A percentile compares a stretch with the other conserved stretches of the same genome.
phyloP scores from a whole-genome alignment of 768 basidiomycete genomes.

The Stropharia rugosoannulata region DNA sequence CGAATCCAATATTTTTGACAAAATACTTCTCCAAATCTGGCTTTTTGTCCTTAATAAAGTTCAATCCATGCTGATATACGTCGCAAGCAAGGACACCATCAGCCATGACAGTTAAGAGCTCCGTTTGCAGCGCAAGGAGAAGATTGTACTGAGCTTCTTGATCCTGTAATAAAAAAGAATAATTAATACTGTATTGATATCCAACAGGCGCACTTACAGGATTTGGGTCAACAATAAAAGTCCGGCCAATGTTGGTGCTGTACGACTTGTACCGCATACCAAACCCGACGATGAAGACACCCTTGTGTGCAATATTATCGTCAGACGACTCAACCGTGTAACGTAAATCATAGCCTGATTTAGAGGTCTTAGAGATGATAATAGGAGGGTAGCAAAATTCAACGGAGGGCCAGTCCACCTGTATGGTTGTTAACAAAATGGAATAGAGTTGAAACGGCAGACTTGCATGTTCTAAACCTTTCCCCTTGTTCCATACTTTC shows the following conservation, averaged over 20 bases:
- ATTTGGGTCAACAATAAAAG: constrained; percentile 93
- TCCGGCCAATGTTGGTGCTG: constrained; percentile 89
- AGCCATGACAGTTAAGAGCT: constrained; percentile 73
- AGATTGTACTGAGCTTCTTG: constrained; percentile 90
- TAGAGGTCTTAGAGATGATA: constrained; percentile 88
- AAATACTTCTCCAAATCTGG: constrained; percentile 83
- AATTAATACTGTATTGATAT: not conserved
- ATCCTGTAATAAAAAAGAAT: constrained; percentile 46
- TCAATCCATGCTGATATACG: constrained; percentile 74
- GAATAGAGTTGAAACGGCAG: not conserved
- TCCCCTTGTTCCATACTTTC: constrained; percentile 87
- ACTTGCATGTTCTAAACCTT: constrained; percentile 71
- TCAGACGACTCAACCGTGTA: constrained; percentile 84
- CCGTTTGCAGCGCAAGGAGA: constrained; percentile 74
- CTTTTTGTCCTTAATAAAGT: constrained; percentile 72
- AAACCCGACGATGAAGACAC: constrained; percentile 84
- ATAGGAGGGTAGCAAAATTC: constrained; percentile 97
- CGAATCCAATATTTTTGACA: constrained; percentile 88
- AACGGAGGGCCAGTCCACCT: constrained; percentile 88
- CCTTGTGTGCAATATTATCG: constrained; percentile 82
- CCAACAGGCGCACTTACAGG: constrained; percentile 44
- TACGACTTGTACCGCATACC: constrained; percentile 94
- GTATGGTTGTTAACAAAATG: constrained; percentile 2
- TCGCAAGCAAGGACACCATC: constrained; percentile 78
- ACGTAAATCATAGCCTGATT: constrained; percentile 83